These are phyloP conservation scores for Saksenaea vasiformis DNA, from an alignment of 371 early-diverging fungal genomes.

Conservation along the genomic window DNA sequence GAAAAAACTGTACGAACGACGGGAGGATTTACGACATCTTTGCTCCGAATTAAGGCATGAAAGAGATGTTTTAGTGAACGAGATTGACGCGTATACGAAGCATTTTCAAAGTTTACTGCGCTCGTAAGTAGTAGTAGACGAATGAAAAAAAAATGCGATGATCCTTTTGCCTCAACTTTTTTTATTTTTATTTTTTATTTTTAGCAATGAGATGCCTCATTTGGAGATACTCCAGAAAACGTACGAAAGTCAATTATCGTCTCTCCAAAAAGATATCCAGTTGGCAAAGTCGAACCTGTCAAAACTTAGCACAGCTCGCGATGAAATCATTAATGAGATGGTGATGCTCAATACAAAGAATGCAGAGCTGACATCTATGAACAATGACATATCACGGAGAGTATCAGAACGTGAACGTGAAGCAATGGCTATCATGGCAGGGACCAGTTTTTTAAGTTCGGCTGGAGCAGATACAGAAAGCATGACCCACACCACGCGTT, in stretches of 20 bases:
- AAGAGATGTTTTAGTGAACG: slow-evolving; percentile 15
- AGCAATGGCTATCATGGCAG: slow-evolving; percentile 37
- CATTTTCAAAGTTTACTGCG: background rate
- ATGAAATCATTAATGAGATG: slow-evolving; percentile 52
- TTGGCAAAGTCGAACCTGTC: slow-evolving; percentile 15
- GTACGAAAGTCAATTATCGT: slow-evolving; percentile 34
- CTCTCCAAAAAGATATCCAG: slow-evolving; percentile 32
- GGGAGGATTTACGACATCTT: slow-evolving; percentile 36
- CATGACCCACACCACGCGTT: background rate
- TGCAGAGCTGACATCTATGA: slow-evolving; percentile 53
- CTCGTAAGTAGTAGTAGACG: background rate
- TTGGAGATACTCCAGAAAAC: slow-evolving; percentile 37
- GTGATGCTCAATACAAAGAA: slow-evolving; percentile 55
- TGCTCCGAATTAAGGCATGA: slow-evolving; percentile 30
- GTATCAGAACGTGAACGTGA: slow-evolving; percentile 42
- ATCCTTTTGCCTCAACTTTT: too few relatives aligned
- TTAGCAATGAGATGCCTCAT: slow-evolving; percentile 20
- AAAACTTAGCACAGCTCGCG: slow-evolving; percentile 25
- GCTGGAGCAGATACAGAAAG: background rate
- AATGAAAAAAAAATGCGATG: too few relatives aligned
- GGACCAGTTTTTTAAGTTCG: slow-evolving; percentile 26
- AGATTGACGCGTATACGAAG: background rate
- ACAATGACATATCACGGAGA: slow-evolving; percentile 55
- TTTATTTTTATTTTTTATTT: background rate
- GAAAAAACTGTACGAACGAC: background rate